phyloP scores from a whole-genome alignment of 1,139 yeast species.

The Pichia sp. region DNA sequence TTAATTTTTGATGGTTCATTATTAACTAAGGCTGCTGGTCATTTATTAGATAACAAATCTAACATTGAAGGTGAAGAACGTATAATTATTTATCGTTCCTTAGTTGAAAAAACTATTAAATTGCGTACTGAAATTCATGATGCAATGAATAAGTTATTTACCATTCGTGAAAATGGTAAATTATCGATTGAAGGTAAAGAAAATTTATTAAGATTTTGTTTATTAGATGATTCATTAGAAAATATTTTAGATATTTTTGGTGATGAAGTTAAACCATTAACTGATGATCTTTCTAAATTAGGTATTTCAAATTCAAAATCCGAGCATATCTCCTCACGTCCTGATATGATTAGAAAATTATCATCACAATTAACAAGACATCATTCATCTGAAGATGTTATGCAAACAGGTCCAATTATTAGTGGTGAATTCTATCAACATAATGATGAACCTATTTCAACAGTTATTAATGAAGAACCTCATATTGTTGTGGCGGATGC shows the following conservation, averaged over 20 bases:
- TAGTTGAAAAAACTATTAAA: conserved; percentile 46
- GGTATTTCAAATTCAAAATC: neutral
- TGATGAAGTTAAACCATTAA: conserved; percentile 18
- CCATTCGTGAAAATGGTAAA: conserved; percentile 49
- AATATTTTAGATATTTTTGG: conserved; percentile 60
- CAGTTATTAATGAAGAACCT: conserved; percentile 35
- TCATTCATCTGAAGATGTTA: conserved; percentile 44
- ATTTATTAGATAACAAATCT: conserved; percentile 34
- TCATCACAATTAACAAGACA: conserved; percentile 35
- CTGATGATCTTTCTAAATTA: conserved; percentile 1
- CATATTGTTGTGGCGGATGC: conserved; percentile 65
- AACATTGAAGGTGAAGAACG: conserved; percentile 28
- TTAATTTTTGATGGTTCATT: conserved; percentile 49
- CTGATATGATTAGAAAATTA: conserved; percentile 23
- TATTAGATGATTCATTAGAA: conserved; percentile 63
- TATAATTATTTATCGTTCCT: conserved; percentile 36
- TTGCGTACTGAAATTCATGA: conserved; percentile 53
- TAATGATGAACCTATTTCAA: conserved; percentile 9
- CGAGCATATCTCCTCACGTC: conserved; percentile 14
- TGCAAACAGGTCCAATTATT: conserved; percentile 50
- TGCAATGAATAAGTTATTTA: conserved; percentile 56
- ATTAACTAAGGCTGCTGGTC: conserved; percentile 62
- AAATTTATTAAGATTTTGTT: conserved; percentile 59
- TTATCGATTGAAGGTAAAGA: conserved; percentile 67
- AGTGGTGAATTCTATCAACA: conserved; percentile 35